Base-by-base conservation (phyloP, 1,284 basidiomycete genomes). In the Austroboletus novae-zelandiae region DNA sequence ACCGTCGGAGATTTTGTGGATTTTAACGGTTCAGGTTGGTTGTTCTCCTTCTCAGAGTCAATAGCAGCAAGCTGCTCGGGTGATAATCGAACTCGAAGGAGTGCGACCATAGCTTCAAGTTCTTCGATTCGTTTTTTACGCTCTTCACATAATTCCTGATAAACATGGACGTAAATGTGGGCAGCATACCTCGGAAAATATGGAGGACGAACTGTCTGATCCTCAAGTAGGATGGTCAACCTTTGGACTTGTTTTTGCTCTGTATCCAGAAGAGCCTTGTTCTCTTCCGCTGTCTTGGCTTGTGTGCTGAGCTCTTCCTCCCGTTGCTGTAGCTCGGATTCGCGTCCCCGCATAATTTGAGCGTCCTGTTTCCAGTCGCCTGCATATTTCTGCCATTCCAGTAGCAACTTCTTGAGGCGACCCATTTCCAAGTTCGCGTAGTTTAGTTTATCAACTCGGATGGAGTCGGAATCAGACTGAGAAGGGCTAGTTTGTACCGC, bases 351-450 rank as follows among this genome's bases (percentile, higher is more conserved):
- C 18, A 55, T 43, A 34, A 29, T 20, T 39, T 62, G 61, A 36
- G 64, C 57, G 15, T 60, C 59, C 7, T 54, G 57, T 46, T 67
- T 66, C 61, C 65, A 64, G 1, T 66, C 54, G 11, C 34, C 50
- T 35, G 59, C 61, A 13, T 63, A 63, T 46, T 51, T 62, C 36
- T 66, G 60, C 61, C 65, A 63, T 35, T 65, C 47, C 15, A 48
- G 40, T 23, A 67, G 17, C 15, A 62, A n/a, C n/a, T 42, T 47
- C 35, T 51, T 65, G 8, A 67, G 56, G 9, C 61, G 61, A 23
- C 1, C 34, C 40, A 60, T 43, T 17, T 63, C 61, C 34, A 50
- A 51, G 14, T 54, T 57, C 8, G 61, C 59, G n/a, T 45, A 23
- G 4, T 48, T 43, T 10, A 64, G 52, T 43, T 54, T 61, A 17